A percentile compares a stretch with the other conserved stretches of the same genome.
Evolutionary conservation across 176 grass and related monocot species (phyloP).

Genomic region (Musa schizocarpa): DNA sequence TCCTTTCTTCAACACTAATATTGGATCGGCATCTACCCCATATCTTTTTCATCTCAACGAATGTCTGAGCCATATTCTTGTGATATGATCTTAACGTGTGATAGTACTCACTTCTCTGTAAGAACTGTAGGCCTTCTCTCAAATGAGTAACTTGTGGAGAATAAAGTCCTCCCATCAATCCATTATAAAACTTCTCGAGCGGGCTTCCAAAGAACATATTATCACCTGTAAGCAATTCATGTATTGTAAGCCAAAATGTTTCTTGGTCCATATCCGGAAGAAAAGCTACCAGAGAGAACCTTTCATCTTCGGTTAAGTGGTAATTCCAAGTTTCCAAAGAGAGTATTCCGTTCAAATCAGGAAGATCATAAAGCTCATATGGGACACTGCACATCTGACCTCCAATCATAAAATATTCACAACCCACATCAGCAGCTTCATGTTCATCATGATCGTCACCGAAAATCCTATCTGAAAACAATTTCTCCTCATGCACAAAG

Average conservation of each 20-base stretch:
- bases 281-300: constrained; percentile 43
- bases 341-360: constrained; percentile 44
- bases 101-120: constrained; percentile 57
- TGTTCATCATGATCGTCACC: constrained; percentile 31
- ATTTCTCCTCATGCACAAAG: constrained; percentile 34
- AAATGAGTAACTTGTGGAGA: constrained; percentile 51
- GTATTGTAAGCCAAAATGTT: constrained; percentile 47
- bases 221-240: constrained; percentile 48
- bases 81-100: constrained; percentile 57
- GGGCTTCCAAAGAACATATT: constrained; percentile 70
- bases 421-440: constrained; percentile 45
- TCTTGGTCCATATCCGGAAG: constrained; percentile 71
- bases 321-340: constrained; percentile 81
- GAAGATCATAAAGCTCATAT: constrained; percentile 69
- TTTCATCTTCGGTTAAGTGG: constrained; percentile 67
- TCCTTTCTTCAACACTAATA: constrained; percentile 27
- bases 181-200: constrained; percentile 30
- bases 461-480: constrained; percentile 29
- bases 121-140: constrained; percentile 41
- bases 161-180: constrained; percentile 62
- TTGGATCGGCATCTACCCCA: constrained; percentile 26
- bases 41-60: constrained; percentile 37
- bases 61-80: constrained; percentile 41
- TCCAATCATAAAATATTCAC: constrained; percentile 45
- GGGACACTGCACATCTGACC: constrained; percentile 59